Conservation (phyloP, 1,139 yeast genomes). For the Tardiomyces depauwii region DNA sequence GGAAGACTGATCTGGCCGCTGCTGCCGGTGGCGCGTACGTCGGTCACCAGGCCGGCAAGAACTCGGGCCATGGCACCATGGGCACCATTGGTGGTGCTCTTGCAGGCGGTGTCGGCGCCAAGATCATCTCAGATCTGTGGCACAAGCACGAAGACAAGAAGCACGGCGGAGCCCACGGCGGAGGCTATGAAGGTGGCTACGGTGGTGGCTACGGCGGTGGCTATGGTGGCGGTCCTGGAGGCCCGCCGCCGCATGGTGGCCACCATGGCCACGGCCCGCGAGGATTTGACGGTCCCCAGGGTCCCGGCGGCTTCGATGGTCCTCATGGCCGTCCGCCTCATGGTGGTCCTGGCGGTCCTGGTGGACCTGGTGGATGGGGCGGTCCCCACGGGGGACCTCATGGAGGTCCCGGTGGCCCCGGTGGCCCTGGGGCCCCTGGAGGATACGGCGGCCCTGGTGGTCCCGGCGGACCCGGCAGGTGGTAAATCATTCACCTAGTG, state of each 20-base stretch:
- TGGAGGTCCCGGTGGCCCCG: too few species aligned
- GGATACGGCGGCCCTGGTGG: too few species aligned
- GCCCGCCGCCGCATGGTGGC: background rate
- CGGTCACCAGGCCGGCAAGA: slow-evolving; percentile 9
- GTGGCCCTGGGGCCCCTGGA: too few species aligned
- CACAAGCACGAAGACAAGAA: background rate
- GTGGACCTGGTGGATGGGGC: background rate
- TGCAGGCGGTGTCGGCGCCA: slow-evolving; percentile 8
- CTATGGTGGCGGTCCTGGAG: background rate
- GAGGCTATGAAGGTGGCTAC: background rate
- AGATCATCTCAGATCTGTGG: slow-evolving; percentile 1
- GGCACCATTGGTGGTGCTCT: slow-evolving; percentile 11
- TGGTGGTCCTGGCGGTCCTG: background rate
- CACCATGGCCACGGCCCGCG: background rate
- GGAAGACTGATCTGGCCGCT: slow-evolving; percentile 8
- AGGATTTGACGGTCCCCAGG: too few species aligned
- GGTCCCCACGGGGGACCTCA: too few species aligned
- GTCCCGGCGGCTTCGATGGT: too few species aligned
- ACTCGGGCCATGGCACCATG: slow-evolving; percentile 8
- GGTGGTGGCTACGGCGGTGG: background rate
- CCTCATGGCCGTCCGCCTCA: too few species aligned
- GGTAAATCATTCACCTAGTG: too few species aligned
- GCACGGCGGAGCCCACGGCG: background rate
- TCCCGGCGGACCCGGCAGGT: too few species aligned
- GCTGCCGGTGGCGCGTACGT: slow-evolving; percentile 10